Evolutionary conservation across 352 stramenopile species (phyloP), one percentile per base, ranked within the genome.

Genomic region (Phytophthora foliorum): DNA sequence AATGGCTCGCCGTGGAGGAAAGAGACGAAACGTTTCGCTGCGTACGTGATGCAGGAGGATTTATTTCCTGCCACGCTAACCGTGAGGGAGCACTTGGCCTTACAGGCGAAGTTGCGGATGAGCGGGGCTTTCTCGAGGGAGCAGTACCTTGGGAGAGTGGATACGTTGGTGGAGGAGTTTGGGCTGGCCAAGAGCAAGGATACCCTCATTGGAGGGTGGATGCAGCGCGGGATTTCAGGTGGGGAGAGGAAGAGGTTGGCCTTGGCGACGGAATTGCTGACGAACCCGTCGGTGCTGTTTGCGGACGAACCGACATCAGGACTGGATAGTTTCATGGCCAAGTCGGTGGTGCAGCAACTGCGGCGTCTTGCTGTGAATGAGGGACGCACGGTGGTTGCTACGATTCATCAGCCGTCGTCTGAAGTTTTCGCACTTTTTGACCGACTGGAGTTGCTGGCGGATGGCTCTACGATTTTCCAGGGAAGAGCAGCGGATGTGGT

Each of bases 41-140:
- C 79, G 21, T 97, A 96, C 57, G 86, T 97, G 27, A 88, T 91
- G 68, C 91, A 97, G 69, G 91, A 98, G 48, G 93, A 98, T 80
- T 78, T 97, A 11, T 82, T 98, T 29, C 73, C 96, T 46, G 71
- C 68, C 27, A 96, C 93, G 55, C 59, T 98, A 17, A 98, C 91
- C 7, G 90, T 97, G 0, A 75, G 82, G 31, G 91, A 97, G 72
- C 89, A 96, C 57, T 70, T 97, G 22, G 72, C 63, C 10, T 95
- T 97, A 64, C 80, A 92, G n/a, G 90, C 91, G 16, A 76, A 82
- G 57, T 64, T 98, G 3, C 72, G 89, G 14, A 80, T 97, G 57
- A 81, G 88, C 41, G 61, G 69, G 3, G 49, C 51, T 22, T 74
- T 64, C 21, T 62, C 56, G 25, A 53, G 38, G 2, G 34, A 67